Evolutionary conservation across 306 rosid species (phyloP).

Genomic region (Begonia loranthoides): DNA sequence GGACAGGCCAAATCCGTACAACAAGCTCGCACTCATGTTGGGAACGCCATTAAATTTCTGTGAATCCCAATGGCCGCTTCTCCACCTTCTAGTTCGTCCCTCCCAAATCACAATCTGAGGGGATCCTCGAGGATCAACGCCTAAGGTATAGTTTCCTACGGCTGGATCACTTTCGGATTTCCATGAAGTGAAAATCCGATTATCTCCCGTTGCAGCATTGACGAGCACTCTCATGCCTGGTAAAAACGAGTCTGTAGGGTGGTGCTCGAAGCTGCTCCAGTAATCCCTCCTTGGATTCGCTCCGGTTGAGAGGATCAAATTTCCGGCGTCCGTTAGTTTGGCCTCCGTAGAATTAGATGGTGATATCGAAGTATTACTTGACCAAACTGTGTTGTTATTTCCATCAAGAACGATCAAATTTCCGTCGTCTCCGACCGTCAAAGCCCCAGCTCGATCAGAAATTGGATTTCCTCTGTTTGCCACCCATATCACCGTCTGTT

Average conservation of each 20-base stretch:
- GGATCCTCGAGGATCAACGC: conserved; percentile 49
- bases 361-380: conserved; percentile 17
- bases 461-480: conserved; percentile 58
- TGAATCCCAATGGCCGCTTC: conserved; percentile 74
- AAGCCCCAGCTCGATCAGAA: conserved; percentile 20
- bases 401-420: conserved; percentile 37
- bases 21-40: conserved; percentile 17
- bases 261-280: conserved; percentile 58
- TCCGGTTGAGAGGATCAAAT: conserved; percentile 22
- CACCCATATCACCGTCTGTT: conserved; percentile 29
- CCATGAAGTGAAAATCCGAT: conserved; percentile 41
- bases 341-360: conserved; percentile 12
- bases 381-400: conserved; percentile 24
- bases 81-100: conserved; percentile 41
- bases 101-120: conserved; percentile 69
- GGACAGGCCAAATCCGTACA: conserved; percentile 37
- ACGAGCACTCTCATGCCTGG: conserved; percentile 51
- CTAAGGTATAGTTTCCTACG: conserved; percentile 38
- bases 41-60: conserved; percentile 40
- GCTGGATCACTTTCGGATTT: conserved; percentile 52
- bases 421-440: conserved; percentile 28
- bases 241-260: conserved; percentile 52
- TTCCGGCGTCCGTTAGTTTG: conserved; percentile 26
- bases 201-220: conserved; percentile 14
- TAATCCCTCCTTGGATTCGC: background rate